These are phyloP conservation scores for Glomus cerebriforme DNA, from an alignment of 192 early-diverging fungal genomes.

Conservation along the genomic window DNA sequence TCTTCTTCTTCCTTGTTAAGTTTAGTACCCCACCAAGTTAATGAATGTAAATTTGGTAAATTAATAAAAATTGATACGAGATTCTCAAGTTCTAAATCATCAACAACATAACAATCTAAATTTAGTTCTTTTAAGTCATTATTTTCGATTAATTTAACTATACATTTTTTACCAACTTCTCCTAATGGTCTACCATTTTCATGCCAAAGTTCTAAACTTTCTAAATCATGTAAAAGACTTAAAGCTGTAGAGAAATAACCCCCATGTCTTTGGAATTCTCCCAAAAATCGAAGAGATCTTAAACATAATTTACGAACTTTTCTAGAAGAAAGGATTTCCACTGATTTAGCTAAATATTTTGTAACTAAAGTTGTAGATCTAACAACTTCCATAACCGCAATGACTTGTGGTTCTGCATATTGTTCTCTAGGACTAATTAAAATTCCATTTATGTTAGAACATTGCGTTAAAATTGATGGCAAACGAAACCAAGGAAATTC, in stretches of 20 bases:
- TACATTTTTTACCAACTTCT: constrained; percentile 15
- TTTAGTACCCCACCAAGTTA: constrained; percentile 22
- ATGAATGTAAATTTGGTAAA: constrained; percentile 1
- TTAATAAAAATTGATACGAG: background rate
- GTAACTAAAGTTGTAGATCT: constrained; percentile 7
- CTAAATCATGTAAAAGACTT: background rate
- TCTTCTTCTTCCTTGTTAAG: constrained; percentile 14
- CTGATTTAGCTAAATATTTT: background rate
- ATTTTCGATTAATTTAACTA: background rate
- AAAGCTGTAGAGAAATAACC: background rate
- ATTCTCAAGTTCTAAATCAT: constrained; percentile 26
- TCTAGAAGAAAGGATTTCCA: background rate
- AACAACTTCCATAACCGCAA: constrained; percentile 6
- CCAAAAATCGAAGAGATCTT: constrained; percentile 4
- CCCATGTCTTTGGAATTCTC: constrained; percentile 17
- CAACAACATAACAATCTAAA: constrained; percentile 10
- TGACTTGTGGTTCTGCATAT: constrained; percentile 5
- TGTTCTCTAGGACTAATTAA: constrained; percentile 16
- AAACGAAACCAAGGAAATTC: constrained; percentile 20
- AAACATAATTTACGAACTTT: constrained; percentile 9
- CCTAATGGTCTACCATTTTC: constrained; percentile 28
- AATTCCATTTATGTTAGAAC: background rate
- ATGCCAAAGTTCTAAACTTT: constrained; percentile 21
- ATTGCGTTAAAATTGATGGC: background rate
- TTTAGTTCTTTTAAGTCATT: constrained; percentile 17